These are phyloP conservation scores for Pleurotus platypus DNA, from an alignment of 768 basidiomycete species.

Conservation along the genomic window DNA sequence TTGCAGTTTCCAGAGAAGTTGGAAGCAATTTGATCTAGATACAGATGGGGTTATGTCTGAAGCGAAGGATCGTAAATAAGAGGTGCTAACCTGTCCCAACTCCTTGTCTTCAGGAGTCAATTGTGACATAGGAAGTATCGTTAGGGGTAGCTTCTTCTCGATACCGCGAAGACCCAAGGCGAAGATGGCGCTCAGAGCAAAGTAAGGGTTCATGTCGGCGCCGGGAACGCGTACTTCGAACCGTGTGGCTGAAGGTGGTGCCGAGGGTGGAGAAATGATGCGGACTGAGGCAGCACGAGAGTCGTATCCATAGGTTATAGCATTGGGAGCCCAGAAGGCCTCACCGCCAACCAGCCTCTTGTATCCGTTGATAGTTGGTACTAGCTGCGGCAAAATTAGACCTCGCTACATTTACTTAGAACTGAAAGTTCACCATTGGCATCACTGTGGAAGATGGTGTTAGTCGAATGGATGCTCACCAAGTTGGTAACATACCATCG, in stretches of 20 bases:
- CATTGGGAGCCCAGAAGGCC: conserved; percentile 92
- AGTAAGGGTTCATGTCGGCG: conserved; percentile 96
- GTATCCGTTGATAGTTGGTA: conserved; percentile 94
- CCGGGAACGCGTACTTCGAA: conserved; percentile 95
- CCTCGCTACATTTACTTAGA: too few species aligned
- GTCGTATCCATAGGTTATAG: conserved; percentile 94
- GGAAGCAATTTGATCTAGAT: conserved; percentile 72
- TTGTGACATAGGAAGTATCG: conserved; percentile 66
- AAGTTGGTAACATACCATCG: conserved; percentile 56
- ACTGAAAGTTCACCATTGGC: conserved; percentile 58
- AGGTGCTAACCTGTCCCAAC: conserved; percentile 45
- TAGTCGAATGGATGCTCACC: neutral
- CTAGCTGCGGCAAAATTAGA: conserved; percentile 41
- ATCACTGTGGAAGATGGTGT: conserved; percentile 47
- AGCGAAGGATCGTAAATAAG: conserved; percentile 7
- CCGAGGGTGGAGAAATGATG: conserved; percentile 88
- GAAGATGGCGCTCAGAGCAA: conserved; percentile 85
- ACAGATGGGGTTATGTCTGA: neutral
- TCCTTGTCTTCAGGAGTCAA: conserved; percentile 52
- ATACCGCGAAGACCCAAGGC: conserved; percentile 86
- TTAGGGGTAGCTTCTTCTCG: conserved; percentile 64
- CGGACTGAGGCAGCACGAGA: conserved; percentile 90
- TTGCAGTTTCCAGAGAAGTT: conserved; percentile 74
- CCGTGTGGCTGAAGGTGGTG: conserved; percentile 76
- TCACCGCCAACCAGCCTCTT: conserved; percentile 94